Evolutionary conservation across 2,329 filamentous ascomycete genomes (phyloP).

Genomic region (Epichloe sylvatica): DNA sequence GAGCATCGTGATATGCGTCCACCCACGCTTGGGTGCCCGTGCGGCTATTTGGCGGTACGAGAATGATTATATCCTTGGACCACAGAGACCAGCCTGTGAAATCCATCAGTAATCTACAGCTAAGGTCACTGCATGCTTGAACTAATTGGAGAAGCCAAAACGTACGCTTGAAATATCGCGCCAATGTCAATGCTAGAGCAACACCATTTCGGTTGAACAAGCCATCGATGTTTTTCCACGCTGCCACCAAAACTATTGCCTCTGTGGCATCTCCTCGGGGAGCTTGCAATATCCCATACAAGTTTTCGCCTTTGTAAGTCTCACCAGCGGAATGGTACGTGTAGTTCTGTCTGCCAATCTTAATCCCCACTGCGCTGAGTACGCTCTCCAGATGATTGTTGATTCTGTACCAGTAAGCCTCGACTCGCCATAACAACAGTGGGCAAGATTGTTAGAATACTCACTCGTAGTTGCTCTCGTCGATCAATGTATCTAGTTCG

Average conservation of each 20-base stretch:
- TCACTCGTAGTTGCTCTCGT: conserved; percentile 39
- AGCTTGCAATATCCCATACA: conserved; percentile 86
- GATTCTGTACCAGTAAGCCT: conserved; percentile 25
- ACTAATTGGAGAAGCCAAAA: background rate
- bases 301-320: conserved; percentile 66
- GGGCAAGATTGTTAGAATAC: conserved; percentile 9
- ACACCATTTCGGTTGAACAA: conserved; percentile 78
- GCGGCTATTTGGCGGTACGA: conserved; percentile 78
- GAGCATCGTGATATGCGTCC: conserved; percentile 89
- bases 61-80: conserved; percentile 95
- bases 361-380: conserved; percentile 65
- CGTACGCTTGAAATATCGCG: conserved; percentile 81
- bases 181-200: conserved; percentile 70
- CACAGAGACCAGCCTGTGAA: conserved; percentile 74
- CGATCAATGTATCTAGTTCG: conserved; percentile 55
- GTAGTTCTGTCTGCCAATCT: conserved; percentile 79
- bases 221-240: conserved; percentile 71
- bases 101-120: conserved; percentile 9
- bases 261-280: conserved; percentile 93
- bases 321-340: conserved; percentile 68
- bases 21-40: conserved; percentile 93
- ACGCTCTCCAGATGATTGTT: conserved; percentile 64
- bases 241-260: conserved; percentile 81
- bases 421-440: background rate
- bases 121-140: background rate